Evolutionary conservation across 2,329 filamentous ascomycete genomes (phyloP).

Genomic region (Curvularia sp.): DNA sequence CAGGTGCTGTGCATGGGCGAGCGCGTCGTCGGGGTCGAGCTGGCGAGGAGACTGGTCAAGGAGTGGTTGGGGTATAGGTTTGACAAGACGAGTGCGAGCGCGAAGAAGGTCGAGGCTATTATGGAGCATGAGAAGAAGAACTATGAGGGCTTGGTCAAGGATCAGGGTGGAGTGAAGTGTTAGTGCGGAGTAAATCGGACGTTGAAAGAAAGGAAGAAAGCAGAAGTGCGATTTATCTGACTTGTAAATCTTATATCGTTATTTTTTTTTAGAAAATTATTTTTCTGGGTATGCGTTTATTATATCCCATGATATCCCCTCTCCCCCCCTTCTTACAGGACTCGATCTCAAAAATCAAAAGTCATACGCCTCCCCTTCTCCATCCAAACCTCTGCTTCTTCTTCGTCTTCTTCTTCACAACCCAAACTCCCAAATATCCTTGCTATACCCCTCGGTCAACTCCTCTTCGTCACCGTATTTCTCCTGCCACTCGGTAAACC

Average conservation of each 20-base stretch:
- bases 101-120: conserved; percentile 62
- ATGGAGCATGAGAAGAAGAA: conserved; percentile 56
- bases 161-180: conserved; percentile 15
- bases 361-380: background rate
- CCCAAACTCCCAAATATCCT: conserved; percentile 80
- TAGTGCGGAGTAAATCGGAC: conserved; percentile 6
- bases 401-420: too few species aligned
- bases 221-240: too few species aligned
- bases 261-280: too few species aligned
- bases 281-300: too few species aligned
- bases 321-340: too few species aligned
- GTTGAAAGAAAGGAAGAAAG: too few species aligned
- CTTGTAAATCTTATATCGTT: too few species aligned
- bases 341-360: too few species aligned
- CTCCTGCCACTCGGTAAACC: conserved; percentile 91
- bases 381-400: too few species aligned
- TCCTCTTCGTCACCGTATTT: conserved; percentile 76
- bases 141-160: conserved; percentile 32
- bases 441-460: conserved; percentile 83
- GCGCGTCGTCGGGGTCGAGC: conserved; percentile 80
- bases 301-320: too few species aligned
- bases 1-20: conserved; percentile 89
- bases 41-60: conserved; percentile 76
- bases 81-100: conserved; percentile 70
- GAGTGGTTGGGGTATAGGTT: conserved; percentile 89